Base-by-base conservation (phyloP, 129 eudicot genomes). In the Flaveria sonorensis region DNA sequence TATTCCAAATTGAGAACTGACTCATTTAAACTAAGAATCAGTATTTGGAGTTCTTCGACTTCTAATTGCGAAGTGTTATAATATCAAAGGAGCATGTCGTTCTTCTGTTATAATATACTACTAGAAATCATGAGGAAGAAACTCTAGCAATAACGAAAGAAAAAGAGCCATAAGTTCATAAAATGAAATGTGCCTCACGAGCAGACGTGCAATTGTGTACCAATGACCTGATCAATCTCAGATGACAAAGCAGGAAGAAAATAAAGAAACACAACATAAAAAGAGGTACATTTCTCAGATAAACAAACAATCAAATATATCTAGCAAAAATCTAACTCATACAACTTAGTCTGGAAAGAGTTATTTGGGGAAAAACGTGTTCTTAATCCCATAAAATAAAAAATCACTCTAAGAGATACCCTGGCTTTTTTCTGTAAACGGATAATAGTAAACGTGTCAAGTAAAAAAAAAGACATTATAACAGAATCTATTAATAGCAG, bases 221-320 rank as follows among this genome's bases (percentile, higher is more conserved):
- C 84, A 70, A 94, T 85, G 73, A 89, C 73, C 76, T 91, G 88
- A 69, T 57, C 66, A 43, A 94, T 92, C 39, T 87, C 80, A 83
- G 83, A 89, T 2, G 96, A 86, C 77, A 91, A 79, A 72, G 84
- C 93, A 13, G 97, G 96, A 59, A 93, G 77, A 79, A 85, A 93
- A 52, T 88, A 90, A 43, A 88, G 90, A 68, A 85, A 90, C 67
- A 93, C 96, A 53, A 79, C 89, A 79, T 93, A 93, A 69, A 93
- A 86, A 78, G 89, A 77, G 13, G 85, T 73, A 97, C 98, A 93
- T 74, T 84, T 88, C 77, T 90, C 90, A 52, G 98, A 96, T 30
- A 32, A 32, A 32, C 7, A 32, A 32, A 32, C 2, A 32, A 32
- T 0, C 6, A 32, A 32, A 32, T 32, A 32, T 32, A 32, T 32